Evolutionary conservation across 148 eudicot genomes (phyloP), one percentile per base, ranked within the genome.

Genomic region (Rhododendron vialii): DNA sequence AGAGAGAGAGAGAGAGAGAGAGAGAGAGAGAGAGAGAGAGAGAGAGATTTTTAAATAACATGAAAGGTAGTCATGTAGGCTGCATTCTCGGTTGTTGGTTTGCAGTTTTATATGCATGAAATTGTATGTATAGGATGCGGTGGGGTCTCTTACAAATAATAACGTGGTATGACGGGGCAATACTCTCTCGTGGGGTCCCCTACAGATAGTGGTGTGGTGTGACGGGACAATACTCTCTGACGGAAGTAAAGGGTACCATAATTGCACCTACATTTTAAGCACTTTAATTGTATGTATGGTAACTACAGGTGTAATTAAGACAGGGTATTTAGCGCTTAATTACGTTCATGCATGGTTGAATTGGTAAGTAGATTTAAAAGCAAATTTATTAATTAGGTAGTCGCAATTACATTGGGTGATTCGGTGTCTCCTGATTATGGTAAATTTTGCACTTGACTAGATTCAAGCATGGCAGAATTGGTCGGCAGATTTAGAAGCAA

Each of bases 41-140:
- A 76, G 80, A 38, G n/a, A 17, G 45, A 5, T 0, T 38, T 41
- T 6, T 20, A 41, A 76, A 36, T 7, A 41, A 77, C 51, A 3
- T 9, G 51, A 11, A 20, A 78, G 15, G 53, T 78, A 69, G 71
- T 86, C 88, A 86, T 20, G 59, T 15, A 71, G 26, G 80, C 67
- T 81, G 88, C 81, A 81, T 86, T 81, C 12, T 82, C 50, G 82
- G 13, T 3, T 22, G 86, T 76, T 76, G 50, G 80, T 84, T 78
- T 51, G 78, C 10, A 12, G 69, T 28, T 38, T 67, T 67, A 67
- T 53, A 12, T 6, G 67, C 78, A 50, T 50, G 69, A 51, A 84
- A 33, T 53, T 63, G 65, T 59, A 41, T 36, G 28, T 67, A 45
- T 59, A 6, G 7, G 7, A 20, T 59, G 24, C 2, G 12, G 50